These are phyloP conservation scores for Colletotrichum neosansevieriae DNA, from an alignment of 2,329 filamentous ascomycete species.

Conservation along the genomic window DNA sequence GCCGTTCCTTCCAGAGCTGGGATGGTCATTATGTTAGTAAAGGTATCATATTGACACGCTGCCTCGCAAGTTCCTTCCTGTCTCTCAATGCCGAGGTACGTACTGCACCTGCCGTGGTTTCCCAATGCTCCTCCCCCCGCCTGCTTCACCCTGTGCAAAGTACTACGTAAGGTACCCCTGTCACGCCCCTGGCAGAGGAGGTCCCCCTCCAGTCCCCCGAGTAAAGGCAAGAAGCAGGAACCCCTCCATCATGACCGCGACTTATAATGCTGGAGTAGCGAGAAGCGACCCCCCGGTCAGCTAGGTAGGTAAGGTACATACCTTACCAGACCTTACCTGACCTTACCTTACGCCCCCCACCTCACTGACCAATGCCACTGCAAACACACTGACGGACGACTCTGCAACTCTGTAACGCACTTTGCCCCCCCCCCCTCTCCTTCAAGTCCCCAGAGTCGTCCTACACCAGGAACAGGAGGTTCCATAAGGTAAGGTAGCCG, in stretches of 20 bases:
- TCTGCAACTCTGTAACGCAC: slow-evolving; percentile 40
- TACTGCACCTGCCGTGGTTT: neutral
- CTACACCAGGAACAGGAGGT: slow-evolving; percentile 2
- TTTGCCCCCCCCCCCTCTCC: slow-evolving; percentile 24
- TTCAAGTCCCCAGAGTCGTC: neutral
- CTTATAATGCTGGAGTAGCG: neutral
- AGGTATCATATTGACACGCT: too few species aligned
- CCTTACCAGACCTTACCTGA: too few species aligned
- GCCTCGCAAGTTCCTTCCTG: too few species aligned
- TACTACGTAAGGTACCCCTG: neutral
- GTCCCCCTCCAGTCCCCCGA: too few species aligned
- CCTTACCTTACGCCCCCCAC: neutral
- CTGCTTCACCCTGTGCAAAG: too few species aligned
- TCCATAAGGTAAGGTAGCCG: neutral
- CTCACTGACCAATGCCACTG: slow-evolving; percentile 39
- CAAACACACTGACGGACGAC: slow-evolving; percentile 37
- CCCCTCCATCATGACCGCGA: neutral
- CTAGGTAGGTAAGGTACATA: neutral
- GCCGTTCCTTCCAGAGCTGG: neutral
- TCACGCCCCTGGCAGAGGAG: too few species aligned
- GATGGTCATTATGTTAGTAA: too few species aligned
- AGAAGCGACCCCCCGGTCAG: slow-evolving; percentile 16
- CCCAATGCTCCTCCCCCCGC: too few species aligned
- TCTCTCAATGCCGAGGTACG: neutral
- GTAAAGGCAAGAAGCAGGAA: too few species aligned